Evolutionary conservation across 805 yeast species (phyloP), one percentile per base, ranked within the genome.

Genomic region (Lipomyces mesembrius): DNA sequence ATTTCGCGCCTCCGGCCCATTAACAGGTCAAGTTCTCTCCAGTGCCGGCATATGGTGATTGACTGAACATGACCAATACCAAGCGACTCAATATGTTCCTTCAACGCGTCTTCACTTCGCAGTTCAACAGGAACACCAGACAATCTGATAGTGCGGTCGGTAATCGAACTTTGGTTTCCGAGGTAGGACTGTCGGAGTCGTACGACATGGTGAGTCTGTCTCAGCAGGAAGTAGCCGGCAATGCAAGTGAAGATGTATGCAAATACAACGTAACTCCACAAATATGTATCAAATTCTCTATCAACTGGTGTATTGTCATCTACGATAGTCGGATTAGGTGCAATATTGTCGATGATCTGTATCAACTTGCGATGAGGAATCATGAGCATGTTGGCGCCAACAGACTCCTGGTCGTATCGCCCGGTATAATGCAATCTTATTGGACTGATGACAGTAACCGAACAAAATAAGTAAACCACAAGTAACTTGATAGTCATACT

Each of bases 91-190:
- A 94, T 87, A 74, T 91, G 95, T 49, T 86, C 83, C 64, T 85
- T 87, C 71, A 94, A 78, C 14, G 85, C 86, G n/a, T 83, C 82
- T 71, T 87, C 92, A 64, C 86, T 88, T 61, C 98, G 82, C 54
- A 93, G 79, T 57, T 88, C 87, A 0, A 90, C 88, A 0, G 98
- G 98, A 3, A 94, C 91, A 0, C 98, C 98, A 49, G 94, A 87
- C 14, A 94, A 77, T 79, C 79, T 61, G 53, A 95, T 88, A 0
- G 98, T 95, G 75, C 97, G 83, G 80, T 94, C 98, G 0, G 98
- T 91, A 66, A 94, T 83, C 9, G 97, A 88, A 75, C 89, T 89
- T 76, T 93, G 98, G 69, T 84, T 85, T 0, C 98, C 98, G 70
- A 94, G 80, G 74, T 90, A 89, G 27, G 64, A 43, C 78, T 94